Evolutionary conservation across 2,329 filamentous ascomycete genomes (phyloP).

Genomic region (Microsporum audouinii): DNA sequence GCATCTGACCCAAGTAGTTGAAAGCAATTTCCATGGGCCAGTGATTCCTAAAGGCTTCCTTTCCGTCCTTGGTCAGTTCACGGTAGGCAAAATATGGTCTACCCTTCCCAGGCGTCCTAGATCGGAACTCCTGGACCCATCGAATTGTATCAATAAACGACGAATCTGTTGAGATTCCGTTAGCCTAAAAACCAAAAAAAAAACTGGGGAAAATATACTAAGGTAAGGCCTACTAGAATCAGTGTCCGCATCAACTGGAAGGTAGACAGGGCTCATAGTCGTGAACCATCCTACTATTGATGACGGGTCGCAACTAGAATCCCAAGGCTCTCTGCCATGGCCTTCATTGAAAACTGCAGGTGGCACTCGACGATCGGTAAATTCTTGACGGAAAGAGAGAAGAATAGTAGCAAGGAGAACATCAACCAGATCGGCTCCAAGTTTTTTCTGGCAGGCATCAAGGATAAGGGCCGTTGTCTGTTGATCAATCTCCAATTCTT

Average conservation of each 20-base stretch:
- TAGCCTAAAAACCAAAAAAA: neutral
- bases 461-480: constrained; percentile 24
- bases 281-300: constrained; percentile 43
- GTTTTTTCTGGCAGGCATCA: constrained; percentile 21
- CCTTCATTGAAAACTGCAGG: constrained; percentile 41
- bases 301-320: constrained; percentile 35
- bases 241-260: constrained; percentile 15
- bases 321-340: constrained; percentile 39
- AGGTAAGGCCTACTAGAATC: neutral
- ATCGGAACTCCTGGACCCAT: constrained; percentile 30
- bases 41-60: constrained; percentile 24
- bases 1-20: constrained; percentile 31
- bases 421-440: constrained; percentile 29
- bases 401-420: constrained; percentile 28
- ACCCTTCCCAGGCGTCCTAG: constrained; percentile 23
- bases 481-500: constrained; percentile 24
- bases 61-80: constrained; percentile 19
- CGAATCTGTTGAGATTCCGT: neutral
- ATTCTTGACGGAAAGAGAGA: constrained; percentile 36
- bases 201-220: constrained; percentile 14
- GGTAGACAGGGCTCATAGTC: constrained; percentile 34
- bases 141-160: constrained; percentile 25
- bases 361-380: constrained; percentile 29
- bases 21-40: constrained; percentile 36
- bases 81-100: constrained; percentile 28